A percentile compares a stretch with the other conserved stretches of the same genome.
Conservation (phyloP, 257 asterid species). For the Gynochthodes officinalis region DNA sequence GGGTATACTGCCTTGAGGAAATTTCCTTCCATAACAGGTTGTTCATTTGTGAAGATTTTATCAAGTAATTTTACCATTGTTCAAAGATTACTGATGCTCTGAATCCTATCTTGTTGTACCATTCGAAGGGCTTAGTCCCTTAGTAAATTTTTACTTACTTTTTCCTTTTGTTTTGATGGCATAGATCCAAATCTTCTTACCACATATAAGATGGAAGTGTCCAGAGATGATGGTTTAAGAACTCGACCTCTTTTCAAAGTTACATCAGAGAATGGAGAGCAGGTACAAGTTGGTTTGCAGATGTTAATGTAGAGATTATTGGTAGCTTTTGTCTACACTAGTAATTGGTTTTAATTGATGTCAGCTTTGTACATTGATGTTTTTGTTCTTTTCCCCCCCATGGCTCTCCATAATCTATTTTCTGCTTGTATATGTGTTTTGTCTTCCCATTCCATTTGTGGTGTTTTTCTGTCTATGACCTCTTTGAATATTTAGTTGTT, state of each 20-base stretch:
- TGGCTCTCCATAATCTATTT: not conserved
- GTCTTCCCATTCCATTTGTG: not conserved
- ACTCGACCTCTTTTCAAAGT: constrained; percentile 73
- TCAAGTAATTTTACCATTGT: constrained; percentile 1
- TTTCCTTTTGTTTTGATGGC: constrained; percentile 26
- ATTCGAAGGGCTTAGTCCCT: not conserved
- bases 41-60: constrained; percentile 12
- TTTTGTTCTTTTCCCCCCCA: not conserved
- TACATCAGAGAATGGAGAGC: constrained; percentile 71
- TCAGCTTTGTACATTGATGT: not conserved
- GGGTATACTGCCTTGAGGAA: constrained; percentile 81
- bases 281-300: constrained; percentile 47
- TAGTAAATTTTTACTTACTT: constrained; percentile 1
- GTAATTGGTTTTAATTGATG: constrained; percentile 6
- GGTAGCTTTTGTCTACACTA: constrained; percentile 5
- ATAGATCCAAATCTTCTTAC: constrained; percentile 59
- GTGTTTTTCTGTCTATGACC: not conserved
- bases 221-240: constrained; percentile 63
- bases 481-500: not conserved
- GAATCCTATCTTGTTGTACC: constrained; percentile 2
- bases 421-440: not conserved
- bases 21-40: constrained; percentile 64
- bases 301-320: constrained; percentile 12
- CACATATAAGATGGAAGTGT: constrained; percentile 80
- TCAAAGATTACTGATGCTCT: not conserved